Percentiles rank a stretch among this genome's conserved stretches.
These are phyloP conservation scores for Choiromyces venosus DNA, from an alignment of 495 filamentous ascomycete genomes.

Conservation along the genomic window DNA sequence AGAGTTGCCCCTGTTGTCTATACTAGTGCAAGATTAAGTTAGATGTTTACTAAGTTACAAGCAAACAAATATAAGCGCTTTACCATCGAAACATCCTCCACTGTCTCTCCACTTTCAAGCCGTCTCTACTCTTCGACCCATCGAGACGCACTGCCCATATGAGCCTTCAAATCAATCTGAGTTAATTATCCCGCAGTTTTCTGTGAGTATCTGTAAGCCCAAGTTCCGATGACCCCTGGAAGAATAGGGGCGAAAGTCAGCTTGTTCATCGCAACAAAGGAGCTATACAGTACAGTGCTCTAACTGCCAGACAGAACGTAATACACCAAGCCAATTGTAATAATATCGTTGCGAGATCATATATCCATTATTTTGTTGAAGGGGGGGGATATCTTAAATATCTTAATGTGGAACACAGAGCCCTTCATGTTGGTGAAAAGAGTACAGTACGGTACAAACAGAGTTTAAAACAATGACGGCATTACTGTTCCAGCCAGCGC, in stretches of 20 bases:
- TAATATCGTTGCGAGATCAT: background rate
- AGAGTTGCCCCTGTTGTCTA: background rate
- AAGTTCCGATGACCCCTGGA: background rate
- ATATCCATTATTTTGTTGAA: background rate
- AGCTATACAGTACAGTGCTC: background rate
- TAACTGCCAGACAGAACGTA: background rate
- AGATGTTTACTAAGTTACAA: too few relatives aligned
- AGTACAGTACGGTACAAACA: background rate
- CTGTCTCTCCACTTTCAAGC: conserved; percentile 16
- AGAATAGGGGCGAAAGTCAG: too few relatives aligned
- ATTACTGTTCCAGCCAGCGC: background rate
- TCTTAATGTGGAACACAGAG: background rate
- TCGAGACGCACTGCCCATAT: conserved; percentile 21
- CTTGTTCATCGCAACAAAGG: background rate
- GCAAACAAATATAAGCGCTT: background rate
- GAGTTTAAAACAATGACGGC: background rate
- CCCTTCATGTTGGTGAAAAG: background rate
- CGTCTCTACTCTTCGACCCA: conserved; percentile 32
- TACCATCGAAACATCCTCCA: conserved; percentile 28
- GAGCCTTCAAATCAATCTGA: conserved; percentile 15
- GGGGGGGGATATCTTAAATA: background rate
- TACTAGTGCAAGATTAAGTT: too few relatives aligned
- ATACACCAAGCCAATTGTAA: background rate
- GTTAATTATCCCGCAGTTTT: conserved; percentile 14
- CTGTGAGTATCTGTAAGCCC: background rate